Evolutionary conservation across 441 rosid species (phyloP).

Genomic region (Rhodomyrtus psidioides): DNA sequence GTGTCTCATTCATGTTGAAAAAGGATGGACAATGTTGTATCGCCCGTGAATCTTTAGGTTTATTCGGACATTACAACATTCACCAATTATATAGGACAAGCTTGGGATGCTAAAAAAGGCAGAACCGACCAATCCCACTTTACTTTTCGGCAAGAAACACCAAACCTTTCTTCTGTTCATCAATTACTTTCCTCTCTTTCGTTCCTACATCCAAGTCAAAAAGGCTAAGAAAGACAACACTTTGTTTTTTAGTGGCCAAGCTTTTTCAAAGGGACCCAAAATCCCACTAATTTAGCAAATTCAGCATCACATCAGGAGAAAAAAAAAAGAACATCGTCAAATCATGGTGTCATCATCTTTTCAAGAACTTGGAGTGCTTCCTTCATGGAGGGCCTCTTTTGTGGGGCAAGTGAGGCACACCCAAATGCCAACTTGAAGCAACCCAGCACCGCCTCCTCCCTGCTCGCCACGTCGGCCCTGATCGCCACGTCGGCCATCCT

Average conservation of each 20-base stretch:
- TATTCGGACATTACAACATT: not conserved
- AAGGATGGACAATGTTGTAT: not conserved
- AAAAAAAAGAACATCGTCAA: not conserved
- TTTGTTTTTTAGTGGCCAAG: not conserved
- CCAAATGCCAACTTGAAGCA: slow-evolving; percentile 64
- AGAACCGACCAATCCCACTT: not conserved
- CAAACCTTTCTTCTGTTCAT: not conserved
- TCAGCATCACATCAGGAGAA: not conserved
- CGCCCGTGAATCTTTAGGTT: not conserved
- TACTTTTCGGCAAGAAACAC: not conserved
- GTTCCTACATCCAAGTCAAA: not conserved
- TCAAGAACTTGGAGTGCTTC: slow-evolving; percentile 61
- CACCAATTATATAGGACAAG: not conserved
- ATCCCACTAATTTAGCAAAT: not conserved
- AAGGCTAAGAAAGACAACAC: not conserved
- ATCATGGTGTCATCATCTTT: slow-evolving; percentile 17
- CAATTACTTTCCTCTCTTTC: not conserved
- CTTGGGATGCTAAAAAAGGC: not conserved
- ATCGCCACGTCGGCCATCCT: slow-evolving; percentile 48
- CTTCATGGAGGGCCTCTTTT: slow-evolving; percentile 78
- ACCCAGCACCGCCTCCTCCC: slow-evolving; percentile 41
- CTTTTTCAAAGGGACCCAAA: slow-evolving; percentile 22
- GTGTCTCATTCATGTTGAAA: not conserved
- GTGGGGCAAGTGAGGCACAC: slow-evolving; percentile 56
- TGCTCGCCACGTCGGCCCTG: slow-evolving; percentile 34